Base-by-base conservation (phyloP, 371 early-diverging fungal genomes). In the Syncephalastrum racemosum region DNA sequence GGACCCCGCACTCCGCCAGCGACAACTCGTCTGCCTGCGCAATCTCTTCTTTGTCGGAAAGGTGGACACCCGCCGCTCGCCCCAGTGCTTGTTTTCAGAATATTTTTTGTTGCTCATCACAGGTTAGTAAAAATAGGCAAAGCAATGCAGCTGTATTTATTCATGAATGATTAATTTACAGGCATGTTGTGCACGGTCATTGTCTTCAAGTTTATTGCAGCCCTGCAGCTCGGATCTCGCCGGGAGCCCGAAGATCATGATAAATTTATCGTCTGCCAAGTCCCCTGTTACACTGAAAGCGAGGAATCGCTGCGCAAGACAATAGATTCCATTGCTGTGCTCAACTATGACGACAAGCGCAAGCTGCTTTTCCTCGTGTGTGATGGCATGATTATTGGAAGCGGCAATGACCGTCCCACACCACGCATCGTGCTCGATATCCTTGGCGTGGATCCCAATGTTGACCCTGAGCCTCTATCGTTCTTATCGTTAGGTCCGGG, bases 241-340 rank as follows among this genome's bases (percentile, higher is more conserved):
- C 80, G 90, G 16, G 85, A 87, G 36, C 98, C 98, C 16, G 93
- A 95, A 59, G 84, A 91, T 50, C 88, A 91, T 58, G 91, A 93
- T 75, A 89, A 92, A 99, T 99, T 98, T 70, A 92, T 93, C 44
- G 89, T 98, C 48, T 85, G 84, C 50, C 85, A 87, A 52, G 80
- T 87, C 8, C 97, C 99, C 5, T 99, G 99, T 81, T 99, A 99
- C 74, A 97, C 99, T 10, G 99, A 99, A 73, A 93, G 90, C 53
- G 91, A 92, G 60, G 96, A 94, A 22, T 96, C 97, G 5, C 80
- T 99, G 39, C 80, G 87, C 54, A 82, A 84, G 53, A 98, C 99
- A 0, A 85, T 99, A 36, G 92, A 97, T 60, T 96, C 91, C 4
- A 79, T 92, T 55, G 80, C 85, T 16, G 62, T 73, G 0, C 68